phyloP scores from a whole-genome alignment of 1,139 yeast species.

The Saccharomycopsis hybrid region DNA sequence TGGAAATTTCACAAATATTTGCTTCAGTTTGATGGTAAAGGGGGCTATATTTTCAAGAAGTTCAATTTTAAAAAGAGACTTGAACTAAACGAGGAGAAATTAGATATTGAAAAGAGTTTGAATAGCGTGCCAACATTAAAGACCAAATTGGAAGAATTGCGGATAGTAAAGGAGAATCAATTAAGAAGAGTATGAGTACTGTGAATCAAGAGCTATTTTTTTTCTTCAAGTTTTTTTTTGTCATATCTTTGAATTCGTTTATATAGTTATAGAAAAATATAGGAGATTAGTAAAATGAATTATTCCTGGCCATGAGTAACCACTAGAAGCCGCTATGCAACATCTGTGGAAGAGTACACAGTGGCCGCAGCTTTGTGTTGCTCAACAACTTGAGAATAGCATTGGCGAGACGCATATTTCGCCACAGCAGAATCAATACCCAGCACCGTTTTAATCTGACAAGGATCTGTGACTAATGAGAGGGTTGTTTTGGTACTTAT shows the following conservation, averaged over 20 bases:
- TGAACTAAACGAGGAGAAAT: slow-evolving; percentile 64
- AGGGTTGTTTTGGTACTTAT: slow-evolving; percentile 5
- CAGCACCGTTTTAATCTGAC: not conserved
- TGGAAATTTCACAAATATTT: slow-evolving; percentile 89
- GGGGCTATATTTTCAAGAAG: slow-evolving; percentile 63
- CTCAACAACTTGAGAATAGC: too few species aligned
- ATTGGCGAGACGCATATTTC: too few species aligned
- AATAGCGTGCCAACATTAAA: slow-evolving; percentile 62
- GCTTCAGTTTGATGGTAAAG: slow-evolving; percentile 80
- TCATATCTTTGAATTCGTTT: too few species aligned
- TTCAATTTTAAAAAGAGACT: slow-evolving; percentile 66
- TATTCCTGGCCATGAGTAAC: too few species aligned
- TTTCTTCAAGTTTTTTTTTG: not conserved
- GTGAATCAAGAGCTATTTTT: not conserved
- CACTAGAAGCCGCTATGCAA: too few species aligned
- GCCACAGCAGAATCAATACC: not conserved
- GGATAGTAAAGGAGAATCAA: slow-evolving; percentile 34
- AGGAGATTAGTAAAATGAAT: not conserved
- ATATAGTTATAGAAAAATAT: not conserved
- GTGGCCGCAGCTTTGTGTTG: too few species aligned
- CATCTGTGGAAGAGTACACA: too few species aligned
- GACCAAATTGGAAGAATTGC: slow-evolving; percentile 55
- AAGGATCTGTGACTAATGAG: slow-evolving; percentile 10
- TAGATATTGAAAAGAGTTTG: slow-evolving; percentile 54
- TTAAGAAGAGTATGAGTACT: not conserved